Conservation (phyloP, 371 early-diverging fungal species). For the Mucor piriformis region DNA sequence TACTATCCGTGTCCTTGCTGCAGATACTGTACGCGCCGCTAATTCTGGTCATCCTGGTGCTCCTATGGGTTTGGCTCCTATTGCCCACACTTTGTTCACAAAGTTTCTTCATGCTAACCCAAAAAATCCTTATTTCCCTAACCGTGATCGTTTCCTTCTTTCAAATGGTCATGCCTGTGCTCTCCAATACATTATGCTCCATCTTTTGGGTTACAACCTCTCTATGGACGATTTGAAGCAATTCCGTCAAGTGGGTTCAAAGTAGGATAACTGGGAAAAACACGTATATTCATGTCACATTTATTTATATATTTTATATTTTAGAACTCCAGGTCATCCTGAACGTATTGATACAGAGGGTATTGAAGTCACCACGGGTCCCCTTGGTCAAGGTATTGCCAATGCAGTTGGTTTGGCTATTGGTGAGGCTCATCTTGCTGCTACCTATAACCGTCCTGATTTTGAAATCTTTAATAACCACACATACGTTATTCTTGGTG, state of each 20-base stretch:
- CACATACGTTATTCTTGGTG: conserved; percentile 93
- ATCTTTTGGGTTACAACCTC: conserved; percentile 89
- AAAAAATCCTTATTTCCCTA: conserved; percentile 84
- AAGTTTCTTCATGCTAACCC: conserved; percentile 83
- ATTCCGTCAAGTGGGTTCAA: conserved; percentile 86
- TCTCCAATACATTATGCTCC: conserved; percentile 92
- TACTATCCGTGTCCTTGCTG: conserved; percentile 92
- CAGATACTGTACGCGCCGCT: conserved; percentile 92
- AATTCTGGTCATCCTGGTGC: conserved; percentile 99
- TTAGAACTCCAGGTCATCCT: conserved; percentile 94
- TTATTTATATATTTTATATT: not conserved
- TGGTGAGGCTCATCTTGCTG: conserved; percentile 87
- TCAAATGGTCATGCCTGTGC: conserved; percentile 99
- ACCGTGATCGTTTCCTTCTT: conserved; percentile 98
- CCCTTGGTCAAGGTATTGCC: conserved; percentile 94
- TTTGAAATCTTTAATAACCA: conserved; percentile 85
- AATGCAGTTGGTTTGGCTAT: conserved; percentile 94
- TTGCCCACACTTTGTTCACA: conserved; percentile 90
- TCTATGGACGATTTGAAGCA: conserved; percentile 92
- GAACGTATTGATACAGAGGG: conserved; percentile 88
- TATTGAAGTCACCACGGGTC: conserved; percentile 99
- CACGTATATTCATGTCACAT: conserved; percentile 2
- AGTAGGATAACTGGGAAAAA: conserved; percentile 16
- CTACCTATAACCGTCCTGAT: conserved; percentile 87
- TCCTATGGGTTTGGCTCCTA: conserved; percentile 96